A percentile compares a stretch with the other conserved stretches of the same genome.
phyloP scores from a whole-genome alignment of 1,284 basidiomycete genomes.

The Ganoderma sinense region DNA sequence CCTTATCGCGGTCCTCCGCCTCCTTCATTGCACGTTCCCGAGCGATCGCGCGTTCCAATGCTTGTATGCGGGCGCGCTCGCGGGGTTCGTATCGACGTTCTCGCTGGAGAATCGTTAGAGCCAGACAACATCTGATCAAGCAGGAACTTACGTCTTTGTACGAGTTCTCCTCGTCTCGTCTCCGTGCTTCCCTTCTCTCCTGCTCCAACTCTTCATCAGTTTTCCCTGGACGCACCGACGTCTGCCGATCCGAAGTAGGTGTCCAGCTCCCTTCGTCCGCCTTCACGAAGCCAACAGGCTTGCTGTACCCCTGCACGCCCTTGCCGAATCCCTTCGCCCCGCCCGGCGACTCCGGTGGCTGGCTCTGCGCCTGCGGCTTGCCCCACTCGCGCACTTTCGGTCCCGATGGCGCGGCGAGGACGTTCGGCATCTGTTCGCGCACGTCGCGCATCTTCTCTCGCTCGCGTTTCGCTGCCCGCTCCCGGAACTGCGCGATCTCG shows the following conservation, averaged over 20 bases:
- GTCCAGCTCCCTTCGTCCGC: conserved; percentile 56
- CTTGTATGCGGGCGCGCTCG: conserved; percentile 78
- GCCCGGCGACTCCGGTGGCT: conserved; percentile 33
- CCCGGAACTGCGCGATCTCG: conserved; percentile 94
- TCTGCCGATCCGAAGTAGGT: conserved; percentile 45
- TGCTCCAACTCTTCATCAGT: conserved; percentile 88
- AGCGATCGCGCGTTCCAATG: conserved; percentile 77
- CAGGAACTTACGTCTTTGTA: conserved; percentile 78
- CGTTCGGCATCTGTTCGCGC: conserved; percentile 59
- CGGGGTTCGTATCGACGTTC: conserved; percentile 85
- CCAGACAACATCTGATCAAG: conserved; percentile 7
- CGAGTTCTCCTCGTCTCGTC: conserved; percentile 81
- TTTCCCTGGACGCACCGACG: conserved; percentile 54
- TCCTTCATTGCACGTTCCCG: conserved; percentile 77
- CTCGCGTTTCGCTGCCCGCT: conserved; percentile 86
- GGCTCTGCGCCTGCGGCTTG: conserved; percentile 56
- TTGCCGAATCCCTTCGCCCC: conserved; percentile 58
- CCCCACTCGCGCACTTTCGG: conserved; percentile 83
- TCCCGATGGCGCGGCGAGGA: conserved; percentile 60
- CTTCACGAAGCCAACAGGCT: conserved; percentile 84
- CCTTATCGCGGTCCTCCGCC: conserved; percentile 75
- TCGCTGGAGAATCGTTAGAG: conserved; percentile 52
- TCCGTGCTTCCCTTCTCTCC: conserved; percentile 75
- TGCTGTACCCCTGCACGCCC: conserved; percentile 77
- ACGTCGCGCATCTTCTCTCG: conserved; percentile 84